phyloP scores from a whole-genome alignment of 164 flowering plant species.

The Cinnamomum chago region DNA sequence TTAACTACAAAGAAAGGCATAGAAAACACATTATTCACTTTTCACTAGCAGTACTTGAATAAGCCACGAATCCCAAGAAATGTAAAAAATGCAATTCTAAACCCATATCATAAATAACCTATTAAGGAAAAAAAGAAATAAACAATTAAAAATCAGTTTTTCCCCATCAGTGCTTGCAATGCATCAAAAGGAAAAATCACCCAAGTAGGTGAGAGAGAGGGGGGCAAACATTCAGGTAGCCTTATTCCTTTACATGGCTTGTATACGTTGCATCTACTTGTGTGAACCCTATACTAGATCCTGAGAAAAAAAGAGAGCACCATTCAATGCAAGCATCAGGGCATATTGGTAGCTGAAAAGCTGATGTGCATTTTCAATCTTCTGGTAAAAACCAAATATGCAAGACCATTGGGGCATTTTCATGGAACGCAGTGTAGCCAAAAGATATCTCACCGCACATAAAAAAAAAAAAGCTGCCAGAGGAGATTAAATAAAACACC shows the following conservation, averaged over 20 bases:
- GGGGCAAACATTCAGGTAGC: neutral
- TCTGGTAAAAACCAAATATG: constrained; percentile 14
- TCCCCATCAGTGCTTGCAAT: neutral
- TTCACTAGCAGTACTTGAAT: neutral
- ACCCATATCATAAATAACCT: neutral
- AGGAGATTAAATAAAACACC: constrained; percentile 15
- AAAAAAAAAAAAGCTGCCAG: constrained; percentile 28
- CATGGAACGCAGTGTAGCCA: constrained; percentile 26
- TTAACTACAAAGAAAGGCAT: constrained; percentile 5
- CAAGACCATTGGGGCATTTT: constrained; percentile 25
- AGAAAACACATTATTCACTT: neutral
- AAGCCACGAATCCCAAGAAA: constrained; percentile 7
- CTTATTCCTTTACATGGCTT: neutral
- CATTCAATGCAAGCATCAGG: constrained; percentile 10
- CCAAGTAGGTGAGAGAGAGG: neutral
- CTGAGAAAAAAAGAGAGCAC: neutral
- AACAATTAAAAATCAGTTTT: neutral
- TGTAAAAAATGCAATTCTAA: constrained; percentile 17
- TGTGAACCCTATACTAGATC: neutral
- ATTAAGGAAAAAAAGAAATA: neutral
- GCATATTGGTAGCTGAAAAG: constrained; percentile 24
- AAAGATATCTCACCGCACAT: constrained; percentile 27
- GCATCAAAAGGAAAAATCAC: neutral
- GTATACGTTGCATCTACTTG: constrained; percentile 15
- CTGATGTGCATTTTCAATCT: constrained; percentile 8